A percentile compares a stretch with the other conserved stretches of the same genome.
Evolutionary conservation across 2,329 filamentous ascomycete genomes (phyloP).

Genomic region (Talaromyces sp.): DNA sequence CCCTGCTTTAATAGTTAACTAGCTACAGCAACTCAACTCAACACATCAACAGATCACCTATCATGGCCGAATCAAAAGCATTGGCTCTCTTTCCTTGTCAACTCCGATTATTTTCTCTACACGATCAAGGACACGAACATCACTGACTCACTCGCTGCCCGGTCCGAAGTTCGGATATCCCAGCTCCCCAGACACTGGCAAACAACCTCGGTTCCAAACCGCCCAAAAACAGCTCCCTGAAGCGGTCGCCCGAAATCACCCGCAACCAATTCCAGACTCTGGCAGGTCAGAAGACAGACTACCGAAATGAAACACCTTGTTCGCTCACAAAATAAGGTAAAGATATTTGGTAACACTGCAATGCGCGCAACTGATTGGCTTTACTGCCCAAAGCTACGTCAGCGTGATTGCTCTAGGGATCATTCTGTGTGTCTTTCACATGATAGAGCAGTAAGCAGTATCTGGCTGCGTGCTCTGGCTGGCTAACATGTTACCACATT

Average conservation of each 20-base stretch:
- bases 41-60: not conserved
- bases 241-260: constrained; percentile 14
- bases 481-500: not conserved
- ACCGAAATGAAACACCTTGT: not conserved
- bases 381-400: not conserved
- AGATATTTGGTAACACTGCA: not conserved
- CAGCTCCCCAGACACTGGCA: not conserved
- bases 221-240: not conserved
- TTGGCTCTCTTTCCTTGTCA: not conserved
- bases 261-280: not conserved
- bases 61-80: not conserved
- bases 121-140: not conserved
- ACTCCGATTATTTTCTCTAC: not conserved
- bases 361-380: not conserved
- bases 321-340: not conserved
- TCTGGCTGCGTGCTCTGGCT: not conserved
- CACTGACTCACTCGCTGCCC: not conserved
- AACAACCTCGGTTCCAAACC: constrained; percentile 15
- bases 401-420: not conserved
- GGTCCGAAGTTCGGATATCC: constrained; percentile 10
- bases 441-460: not conserved
- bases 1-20: too few relatives aligned
- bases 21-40: too few relatives aligned
- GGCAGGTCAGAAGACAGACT: constrained; percentile 2
- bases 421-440: not conserved